A percentile compares a stretch with the other conserved stretches of the same genome.
Evolutionary conservation across 352 stramenopile genomes (phyloP).

Genomic region (Phytopythium aichiense): DNA sequence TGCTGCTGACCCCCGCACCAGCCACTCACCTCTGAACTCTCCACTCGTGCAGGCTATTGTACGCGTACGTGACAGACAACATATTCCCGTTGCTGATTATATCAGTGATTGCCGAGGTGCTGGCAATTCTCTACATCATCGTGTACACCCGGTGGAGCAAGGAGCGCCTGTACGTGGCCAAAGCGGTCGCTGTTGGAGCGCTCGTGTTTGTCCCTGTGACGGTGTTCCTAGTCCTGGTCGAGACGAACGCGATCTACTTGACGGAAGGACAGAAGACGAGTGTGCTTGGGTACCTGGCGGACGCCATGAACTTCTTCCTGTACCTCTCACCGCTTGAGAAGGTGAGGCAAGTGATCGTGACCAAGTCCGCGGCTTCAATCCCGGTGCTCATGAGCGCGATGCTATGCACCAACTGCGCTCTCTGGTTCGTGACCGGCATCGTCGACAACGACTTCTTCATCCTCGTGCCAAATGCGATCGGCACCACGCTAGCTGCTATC

Average conservation of each 20-base stretch:
- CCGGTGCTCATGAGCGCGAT: conserved; percentile 23
- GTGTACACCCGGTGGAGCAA: conserved; percentile 28
- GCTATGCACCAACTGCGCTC: conserved; percentile 16
- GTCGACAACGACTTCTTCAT: conserved; percentile 35
- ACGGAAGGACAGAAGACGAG: background rate
- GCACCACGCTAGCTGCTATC: conserved; percentile 12
- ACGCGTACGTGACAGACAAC: conserved; percentile 9
- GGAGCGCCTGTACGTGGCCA: conserved; percentile 12
- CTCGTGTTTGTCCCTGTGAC: conserved; percentile 4
- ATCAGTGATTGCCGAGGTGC: conserved; percentile 21
- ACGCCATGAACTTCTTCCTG: conserved; percentile 10
- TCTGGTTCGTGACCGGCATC: conserved; percentile 38
- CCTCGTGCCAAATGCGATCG: conserved; percentile 21
- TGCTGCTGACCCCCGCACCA: too few relatives aligned
- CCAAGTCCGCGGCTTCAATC: conserved; percentile 21
- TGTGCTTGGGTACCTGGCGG: conserved; percentile 5
- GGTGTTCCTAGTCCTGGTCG: background rate
- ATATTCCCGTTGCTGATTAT: conserved; percentile 29
- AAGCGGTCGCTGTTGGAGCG: background rate
- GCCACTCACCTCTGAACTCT: background rate
- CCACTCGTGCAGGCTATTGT: background rate
- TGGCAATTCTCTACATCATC: conserved; percentile 28
- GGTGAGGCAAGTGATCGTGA: conserved; percentile 23
- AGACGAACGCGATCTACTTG: background rate
- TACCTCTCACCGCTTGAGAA: conserved; percentile 30